Evolutionary conservation across 2,329 filamentous ascomycete genomes (phyloP).

Genomic region (Geosmithia flava): DNA sequence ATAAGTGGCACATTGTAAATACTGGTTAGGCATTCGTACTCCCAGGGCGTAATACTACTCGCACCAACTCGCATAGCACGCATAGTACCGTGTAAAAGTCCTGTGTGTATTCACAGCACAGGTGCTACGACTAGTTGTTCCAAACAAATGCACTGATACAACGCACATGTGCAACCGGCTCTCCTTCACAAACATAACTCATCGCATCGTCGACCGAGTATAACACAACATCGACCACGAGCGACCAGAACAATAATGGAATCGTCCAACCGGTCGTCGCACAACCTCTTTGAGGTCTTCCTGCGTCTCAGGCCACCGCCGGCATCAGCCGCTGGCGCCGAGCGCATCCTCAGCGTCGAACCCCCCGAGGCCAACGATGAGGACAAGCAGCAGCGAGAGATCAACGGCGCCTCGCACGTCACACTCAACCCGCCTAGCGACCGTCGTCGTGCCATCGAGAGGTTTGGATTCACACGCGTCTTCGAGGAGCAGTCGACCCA

Average conservation of each 20-base stretch:
- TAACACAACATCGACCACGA: not conserved
- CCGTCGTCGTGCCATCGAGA: slow-evolving; percentile 78
- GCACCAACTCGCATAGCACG: not conserved
- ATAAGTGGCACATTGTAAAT: not conserved
- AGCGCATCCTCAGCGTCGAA: slow-evolving; percentile 75
- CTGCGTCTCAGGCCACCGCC: slow-evolving; percentile 67
- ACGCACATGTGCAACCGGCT: not conserved
- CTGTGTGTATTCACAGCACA: not conserved
- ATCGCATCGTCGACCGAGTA: not conserved
- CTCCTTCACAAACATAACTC: not conserved
- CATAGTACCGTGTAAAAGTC: not conserved
- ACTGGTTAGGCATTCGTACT: not conserved
- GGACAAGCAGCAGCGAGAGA: slow-evolving; percentile 4
- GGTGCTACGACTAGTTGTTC: not conserved
- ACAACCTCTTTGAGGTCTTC: slow-evolving; percentile 79
- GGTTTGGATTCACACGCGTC: slow-evolving; percentile 86
- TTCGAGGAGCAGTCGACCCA: slow-evolving; percentile 82
- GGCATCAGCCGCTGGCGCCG: slow-evolving; percentile 26
- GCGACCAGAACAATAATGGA: not conserved
- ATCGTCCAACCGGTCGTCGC: slow-evolving; percentile 9
- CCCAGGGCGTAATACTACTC: no score
- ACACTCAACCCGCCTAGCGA: slow-evolving; percentile 74
- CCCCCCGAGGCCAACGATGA: slow-evolving; percentile 26
- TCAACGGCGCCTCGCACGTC: slow-evolving; percentile 51
- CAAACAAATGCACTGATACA: not conserved